phyloP scores from a whole-genome alignment of 306 rosid genomes.

The Vicia villosa region DNA sequence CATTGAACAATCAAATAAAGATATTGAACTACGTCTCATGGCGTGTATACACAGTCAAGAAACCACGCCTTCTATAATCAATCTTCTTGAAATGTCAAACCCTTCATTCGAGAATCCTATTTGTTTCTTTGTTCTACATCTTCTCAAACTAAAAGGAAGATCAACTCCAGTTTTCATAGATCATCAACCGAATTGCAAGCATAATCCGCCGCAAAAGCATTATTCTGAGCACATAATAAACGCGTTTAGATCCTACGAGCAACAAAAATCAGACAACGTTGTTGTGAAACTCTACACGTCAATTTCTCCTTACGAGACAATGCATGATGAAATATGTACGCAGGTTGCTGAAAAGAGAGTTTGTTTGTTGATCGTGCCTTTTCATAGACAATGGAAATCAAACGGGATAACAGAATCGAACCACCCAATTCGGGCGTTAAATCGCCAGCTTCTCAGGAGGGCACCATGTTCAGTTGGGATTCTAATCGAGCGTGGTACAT shows the following conservation, averaged over 20 bases:
- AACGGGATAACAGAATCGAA: background rate
- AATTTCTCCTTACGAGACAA: slow-evolving; percentile 55
- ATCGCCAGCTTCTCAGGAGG: slow-evolving; percentile 48
- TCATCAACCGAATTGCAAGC: slow-evolving; percentile 13
- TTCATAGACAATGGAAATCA: slow-evolving; percentile 41
- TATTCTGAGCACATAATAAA: slow-evolving; percentile 45
- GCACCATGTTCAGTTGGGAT: slow-evolving; percentile 67
- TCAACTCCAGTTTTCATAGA: slow-evolving; percentile 52
- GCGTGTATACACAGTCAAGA: slow-evolving; percentile 53
- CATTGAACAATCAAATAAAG: slow-evolving; percentile 43
- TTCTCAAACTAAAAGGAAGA: slow-evolving; percentile 50
- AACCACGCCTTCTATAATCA: slow-evolving; percentile 52
- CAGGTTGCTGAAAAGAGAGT: slow-evolving; percentile 47
- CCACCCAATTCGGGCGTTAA: slow-evolving; percentile 43
- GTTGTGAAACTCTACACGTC: slow-evolving; percentile 48
- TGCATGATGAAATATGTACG: slow-evolving; percentile 67
- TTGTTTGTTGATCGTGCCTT: slow-evolving; percentile 56
- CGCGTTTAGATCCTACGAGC: slow-evolving; percentile 50
- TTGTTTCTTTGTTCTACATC: slow-evolving; percentile 54
- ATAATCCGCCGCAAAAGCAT: background rate
- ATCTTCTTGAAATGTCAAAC: slow-evolving; percentile 52
- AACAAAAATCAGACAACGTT: slow-evolving; percentile 18
- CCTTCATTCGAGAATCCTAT: slow-evolving; percentile 49
- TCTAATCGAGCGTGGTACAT: slow-evolving; percentile 44
- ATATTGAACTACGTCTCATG: slow-evolving; percentile 44